Conservation (phyloP, 2,329 filamentous ascomycete genomes). For the Sporothrix curviconia region DNA sequence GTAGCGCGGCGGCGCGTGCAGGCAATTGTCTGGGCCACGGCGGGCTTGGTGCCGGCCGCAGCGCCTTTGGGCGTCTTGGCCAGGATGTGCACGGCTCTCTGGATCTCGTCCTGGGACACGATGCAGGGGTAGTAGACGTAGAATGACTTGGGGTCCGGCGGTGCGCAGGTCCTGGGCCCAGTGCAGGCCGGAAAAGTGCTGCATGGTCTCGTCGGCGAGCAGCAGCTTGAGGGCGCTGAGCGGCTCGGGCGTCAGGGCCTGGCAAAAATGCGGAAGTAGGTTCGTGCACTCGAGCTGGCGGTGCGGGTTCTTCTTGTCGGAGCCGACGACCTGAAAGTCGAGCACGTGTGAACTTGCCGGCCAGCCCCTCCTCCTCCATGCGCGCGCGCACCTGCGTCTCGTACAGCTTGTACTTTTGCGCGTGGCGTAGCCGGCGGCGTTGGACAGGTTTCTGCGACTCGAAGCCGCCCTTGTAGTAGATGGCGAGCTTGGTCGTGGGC, state of each 20-base stretch:
- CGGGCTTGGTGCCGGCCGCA: not conserved
- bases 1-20: conserved; percentile 24
- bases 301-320: conserved; percentile 27
- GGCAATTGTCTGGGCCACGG: conserved; percentile 7
- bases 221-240: conserved; percentile 25
- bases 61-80: not conserved
- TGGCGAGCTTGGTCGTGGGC: conserved; percentile 45
- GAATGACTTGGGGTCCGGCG: conserved; percentile 30
- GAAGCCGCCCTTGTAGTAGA: conserved; percentile 43
- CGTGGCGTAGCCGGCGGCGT: conserved; percentile 42
- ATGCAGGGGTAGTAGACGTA: conserved; percentile 37
- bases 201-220: conserved; percentile 32
- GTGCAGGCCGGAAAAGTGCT: conserved; percentile 38
- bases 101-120: conserved; percentile 21
- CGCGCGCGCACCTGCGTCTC: conserved; percentile 38
- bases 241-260: conserved; percentile 27
- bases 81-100: conserved; percentile 16
- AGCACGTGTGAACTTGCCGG: conserved; percentile 40
- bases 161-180: conserved; percentile 36
- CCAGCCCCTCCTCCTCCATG: conserved; percentile 24
- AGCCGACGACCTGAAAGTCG: conserved; percentile 39
- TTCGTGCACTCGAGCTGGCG: conserved; percentile 37
- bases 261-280: conserved; percentile 39
- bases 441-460: conserved; percentile 39
- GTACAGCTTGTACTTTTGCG: conserved; percentile 42